Conservation (phyloP, 2,329 filamentous ascomycete genomes). For the Aspergillus tanneri region DNA sequence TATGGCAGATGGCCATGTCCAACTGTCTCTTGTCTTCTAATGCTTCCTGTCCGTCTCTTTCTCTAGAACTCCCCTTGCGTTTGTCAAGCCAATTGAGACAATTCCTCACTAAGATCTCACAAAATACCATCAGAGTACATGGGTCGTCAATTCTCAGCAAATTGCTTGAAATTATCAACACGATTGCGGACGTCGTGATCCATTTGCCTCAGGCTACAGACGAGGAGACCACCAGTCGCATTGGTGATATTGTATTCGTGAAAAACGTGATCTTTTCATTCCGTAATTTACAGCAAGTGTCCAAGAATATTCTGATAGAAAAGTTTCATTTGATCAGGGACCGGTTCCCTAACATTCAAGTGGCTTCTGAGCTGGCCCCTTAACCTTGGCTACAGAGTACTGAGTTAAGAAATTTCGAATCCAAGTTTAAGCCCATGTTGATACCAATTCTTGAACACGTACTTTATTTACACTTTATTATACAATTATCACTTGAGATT, state of each 20-base stretch:
- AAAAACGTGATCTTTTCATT: conserved; percentile 53
- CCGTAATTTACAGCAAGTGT: conserved; percentile 48
- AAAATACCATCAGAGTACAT: conserved; percentile 54
- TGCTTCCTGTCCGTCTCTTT: conserved; percentile 31
- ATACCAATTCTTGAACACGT: too few relatives aligned
- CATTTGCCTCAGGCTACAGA: conserved; percentile 50
- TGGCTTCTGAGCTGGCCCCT: conserved; percentile 19
- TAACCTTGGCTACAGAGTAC: neutral
- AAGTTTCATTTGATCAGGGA: conserved; percentile 39
- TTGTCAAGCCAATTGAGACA: conserved; percentile 46
- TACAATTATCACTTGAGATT: too few relatives aligned
- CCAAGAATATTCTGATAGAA: conserved; percentile 46
- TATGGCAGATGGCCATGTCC: conserved; percentile 53
- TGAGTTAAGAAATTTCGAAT: too few relatives aligned
- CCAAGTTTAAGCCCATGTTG: too few relatives aligned
- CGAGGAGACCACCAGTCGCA: conserved; percentile 49
- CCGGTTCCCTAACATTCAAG: conserved; percentile 21
- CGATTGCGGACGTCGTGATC: conserved; percentile 58
- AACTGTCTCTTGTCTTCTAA: conserved; percentile 46
- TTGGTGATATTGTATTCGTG: conserved; percentile 56
- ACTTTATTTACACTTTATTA: too few relatives aligned
- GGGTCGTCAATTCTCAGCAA: conserved; percentile 59
- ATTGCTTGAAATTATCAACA: conserved; percentile 61
- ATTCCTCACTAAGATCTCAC: conserved; percentile 44
- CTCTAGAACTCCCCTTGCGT: conserved; percentile 47